Percentiles rank a stretch among this genome's conserved stretches.
phyloP scores from a whole-genome alignment of 139 green algal species.

The Edaphochlamys debaryana region DNA sequence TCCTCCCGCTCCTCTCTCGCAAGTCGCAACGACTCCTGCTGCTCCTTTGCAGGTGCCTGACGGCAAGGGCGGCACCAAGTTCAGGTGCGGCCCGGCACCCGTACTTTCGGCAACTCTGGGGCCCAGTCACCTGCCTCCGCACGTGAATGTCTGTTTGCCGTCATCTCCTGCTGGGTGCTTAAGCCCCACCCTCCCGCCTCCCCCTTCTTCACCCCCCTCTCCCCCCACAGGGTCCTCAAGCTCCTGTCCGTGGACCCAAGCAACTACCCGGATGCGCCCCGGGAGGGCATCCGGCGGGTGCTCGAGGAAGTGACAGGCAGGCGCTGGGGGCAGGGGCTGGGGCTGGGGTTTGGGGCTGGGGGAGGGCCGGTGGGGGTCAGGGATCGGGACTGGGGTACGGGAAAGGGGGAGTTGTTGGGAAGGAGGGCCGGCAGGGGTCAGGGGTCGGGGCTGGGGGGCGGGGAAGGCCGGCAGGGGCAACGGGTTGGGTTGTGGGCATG shows the following conservation, averaged over 20 bases:
- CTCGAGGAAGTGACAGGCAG: conserved; percentile 86
- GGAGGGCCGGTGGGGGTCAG: no score
- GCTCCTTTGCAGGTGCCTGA: conserved; percentile 52
- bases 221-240: conserved; percentile 81
- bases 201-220: not conserved
- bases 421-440: no score
- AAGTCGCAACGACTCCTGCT: not conserved
- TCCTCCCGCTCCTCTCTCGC: not conserved
- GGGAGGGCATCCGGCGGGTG: conserved; percentile 94
- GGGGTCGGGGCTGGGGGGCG: no score
- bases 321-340: no score
- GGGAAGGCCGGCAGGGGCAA: no score
- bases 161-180: not conserved
- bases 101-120: no score
- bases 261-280: conserved; percentile 94
- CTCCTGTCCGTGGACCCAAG: conserved; percentile 94
- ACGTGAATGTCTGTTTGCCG: not conserved
- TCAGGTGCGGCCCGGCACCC: conserved; percentile 32
- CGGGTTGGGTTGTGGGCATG: no score
- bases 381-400: no score
- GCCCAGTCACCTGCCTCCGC: not conserved
- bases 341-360: no score
- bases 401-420: no score
- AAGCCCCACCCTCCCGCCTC: not conserved
- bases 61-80: conserved; percentile 55